Evolutionary conservation across 257 asterid species (phyloP), one percentile per base, ranked within the genome.

Genomic region (Rubia yunnanensis): DNA sequence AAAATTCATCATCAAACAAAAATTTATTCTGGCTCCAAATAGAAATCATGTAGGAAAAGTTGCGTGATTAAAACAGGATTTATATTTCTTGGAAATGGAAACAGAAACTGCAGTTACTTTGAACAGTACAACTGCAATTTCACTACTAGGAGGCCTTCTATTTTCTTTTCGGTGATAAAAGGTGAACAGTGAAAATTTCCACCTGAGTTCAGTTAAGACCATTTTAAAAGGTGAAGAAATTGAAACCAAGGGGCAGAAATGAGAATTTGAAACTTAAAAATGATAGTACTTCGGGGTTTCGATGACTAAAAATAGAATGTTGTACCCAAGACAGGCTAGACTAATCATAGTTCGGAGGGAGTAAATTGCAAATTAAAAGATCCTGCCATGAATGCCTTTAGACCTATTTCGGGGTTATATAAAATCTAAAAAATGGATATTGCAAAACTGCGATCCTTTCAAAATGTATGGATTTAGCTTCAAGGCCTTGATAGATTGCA

Each of bases 1-100:
- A 63, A 76, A 78, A 46, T 56, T 65, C 70, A 76, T 58, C 55
- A 68, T 18, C 60, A 41, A 18, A 17, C 46, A 71, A 14, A 66
- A 60, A 64, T 39, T 77, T 60, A 80, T 54, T 32, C 35, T 39
- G 9, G 23, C 44, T 74, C 26, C 44, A 41, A 58, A 8, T 1
- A 67, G 56, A 57, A 54, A 41, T 50, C 20, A 55, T 22, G 62
- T 5, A 39, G 52, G 48, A 56, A 7, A 62, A 4, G 30, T 48
- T 22, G 18, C 58, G 34, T 35, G 53, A 14, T 56, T 14, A 56
- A 28, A 27, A 31, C 53, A 23, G 32, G 39, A 28, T 44, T 46
- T 39, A 26, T 46, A 13, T 31, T 17, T 27, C 39, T 30, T n/a
- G 22, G 60, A 41, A 63, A 28, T 9, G 17, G 44, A 36, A 22